Percentiles rank a stretch among this genome's conserved stretches.
Conservation (phyloP, 1,284 basidiomycete genomes). For the Meira miltonrushii region DNA sequence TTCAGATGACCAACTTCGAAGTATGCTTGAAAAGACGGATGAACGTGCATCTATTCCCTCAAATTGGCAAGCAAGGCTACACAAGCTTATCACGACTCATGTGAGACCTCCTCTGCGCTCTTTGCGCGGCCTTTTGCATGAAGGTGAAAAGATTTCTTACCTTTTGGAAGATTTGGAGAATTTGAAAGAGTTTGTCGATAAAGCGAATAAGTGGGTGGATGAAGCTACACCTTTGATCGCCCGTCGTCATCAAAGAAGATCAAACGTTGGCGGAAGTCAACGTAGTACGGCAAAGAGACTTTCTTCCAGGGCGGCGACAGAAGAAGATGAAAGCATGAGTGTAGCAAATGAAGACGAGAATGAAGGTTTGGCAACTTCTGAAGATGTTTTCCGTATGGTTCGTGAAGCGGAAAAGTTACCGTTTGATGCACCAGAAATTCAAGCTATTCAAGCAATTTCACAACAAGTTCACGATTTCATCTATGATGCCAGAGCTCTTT, state of each 20-base stretch:
- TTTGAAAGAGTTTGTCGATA: conserved; percentile 70
- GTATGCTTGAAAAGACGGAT: conserved; percentile 40
- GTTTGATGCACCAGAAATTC: conserved; percentile 72
- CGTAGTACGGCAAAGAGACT: conserved; percentile 53
- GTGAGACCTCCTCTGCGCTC: conserved; percentile 68
- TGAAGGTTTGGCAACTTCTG: not conserved
- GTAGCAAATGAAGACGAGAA: conserved; percentile 3
- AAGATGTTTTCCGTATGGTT: conserved; percentile 65
- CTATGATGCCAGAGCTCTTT: conserved; percentile 56
- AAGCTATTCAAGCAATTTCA: conserved; percentile 60
- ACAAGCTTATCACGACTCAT: conserved; percentile 60
- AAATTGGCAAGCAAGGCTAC: conserved; percentile 70
- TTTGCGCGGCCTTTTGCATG: conserved; percentile 70
- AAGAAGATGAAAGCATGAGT: no score
- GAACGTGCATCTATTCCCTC: conserved; percentile 70
- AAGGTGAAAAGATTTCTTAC: conserved; percentile 78
- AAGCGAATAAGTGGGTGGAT: conserved; percentile 76
- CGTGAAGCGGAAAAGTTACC: conserved; percentile 68
- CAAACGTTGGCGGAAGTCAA: conserved; percentile 11
- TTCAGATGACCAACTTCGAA: conserved; percentile 67
- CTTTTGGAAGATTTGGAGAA: conserved; percentile 67
- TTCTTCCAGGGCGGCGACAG: not conserved
- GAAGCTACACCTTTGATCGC: conserved; percentile 56
- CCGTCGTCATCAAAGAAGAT: conserved; percentile 57
- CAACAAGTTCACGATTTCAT: conserved; percentile 64